Evolutionary conservation across 2,329 filamentous ascomycete genomes (phyloP).

Genomic region (Rutstroemia sp.): DNA sequence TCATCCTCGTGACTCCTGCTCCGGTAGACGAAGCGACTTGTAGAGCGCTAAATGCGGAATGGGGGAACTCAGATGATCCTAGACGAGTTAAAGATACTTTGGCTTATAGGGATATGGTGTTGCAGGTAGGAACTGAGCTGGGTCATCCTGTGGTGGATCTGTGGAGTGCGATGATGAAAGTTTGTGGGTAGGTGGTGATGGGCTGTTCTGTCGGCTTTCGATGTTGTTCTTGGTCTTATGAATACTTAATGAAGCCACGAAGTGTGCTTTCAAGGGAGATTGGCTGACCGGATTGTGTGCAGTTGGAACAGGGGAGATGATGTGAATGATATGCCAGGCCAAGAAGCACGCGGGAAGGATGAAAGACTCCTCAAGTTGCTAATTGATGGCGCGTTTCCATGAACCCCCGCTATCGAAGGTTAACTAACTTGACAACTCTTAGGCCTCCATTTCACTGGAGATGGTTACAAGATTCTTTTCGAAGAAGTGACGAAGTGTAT

Average conservation of each 20-base stretch:
- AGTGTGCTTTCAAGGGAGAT: not conserved
- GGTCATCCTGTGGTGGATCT: slow-evolving; percentile 64
- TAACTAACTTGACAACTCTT: not conserved
- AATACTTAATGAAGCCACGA: too few species aligned
- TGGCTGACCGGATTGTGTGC: not conserved
- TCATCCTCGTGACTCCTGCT: slow-evolving; percentile 76
- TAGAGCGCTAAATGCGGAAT: slow-evolving; percentile 21
- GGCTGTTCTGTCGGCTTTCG: not conserved
- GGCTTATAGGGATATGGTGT: slow-evolving; percentile 54
- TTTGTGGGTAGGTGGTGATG: slow-evolving; percentile 19
- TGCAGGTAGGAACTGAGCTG: slow-evolving; percentile 40
- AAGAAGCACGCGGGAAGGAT: not conserved
- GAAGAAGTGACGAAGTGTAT: slow-evolving; percentile 2
- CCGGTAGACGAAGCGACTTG: slow-evolving; percentile 70
- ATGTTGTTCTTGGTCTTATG: too few species aligned
- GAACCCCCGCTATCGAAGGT: not conserved
- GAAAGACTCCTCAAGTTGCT: not conserved
- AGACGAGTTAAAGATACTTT: slow-evolving; percentile 38
- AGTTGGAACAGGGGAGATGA: slow-evolving; percentile 5
- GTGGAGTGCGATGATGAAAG: slow-evolving; percentile 68
- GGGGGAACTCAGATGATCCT: slow-evolving; percentile 35
- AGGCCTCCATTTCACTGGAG: slow-evolving; percentile 6
- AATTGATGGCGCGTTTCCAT: not conserved
- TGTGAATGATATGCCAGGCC: not conserved
- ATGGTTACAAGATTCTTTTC: slow-evolving; percentile 4